A percentile compares a stretch with the other conserved stretches of the same genome.
Conservation (phyloP, 345 rosid species). For the Capsella bursapastoris region DNA sequence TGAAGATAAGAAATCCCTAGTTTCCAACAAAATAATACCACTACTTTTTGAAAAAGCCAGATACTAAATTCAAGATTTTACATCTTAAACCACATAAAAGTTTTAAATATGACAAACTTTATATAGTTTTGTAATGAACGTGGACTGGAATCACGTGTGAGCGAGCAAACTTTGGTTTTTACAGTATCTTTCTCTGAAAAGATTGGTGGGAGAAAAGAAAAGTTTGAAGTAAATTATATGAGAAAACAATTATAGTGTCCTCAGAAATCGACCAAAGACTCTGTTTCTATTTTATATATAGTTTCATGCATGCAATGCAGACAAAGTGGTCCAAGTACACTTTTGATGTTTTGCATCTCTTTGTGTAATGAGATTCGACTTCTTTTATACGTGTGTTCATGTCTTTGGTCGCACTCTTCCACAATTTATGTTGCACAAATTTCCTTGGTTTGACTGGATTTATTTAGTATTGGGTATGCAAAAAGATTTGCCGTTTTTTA, state of each 20-base stretch:
- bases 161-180: slow-evolving; percentile 28
- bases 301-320: slow-evolving; percentile 46
- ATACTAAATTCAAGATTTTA: not conserved
- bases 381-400: slow-evolving; percentile 24
- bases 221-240: slow-evolving; percentile 28
- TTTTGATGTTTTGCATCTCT: slow-evolving; percentile 45
- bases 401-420: slow-evolving; percentile 21
- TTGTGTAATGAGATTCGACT: slow-evolving; percentile 38
- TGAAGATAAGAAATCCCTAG: not conserved
- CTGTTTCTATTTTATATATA: not conserved
- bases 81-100: not conserved
- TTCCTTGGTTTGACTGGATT: slow-evolving; percentile 29
- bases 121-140: slow-evolving; percentile 23
- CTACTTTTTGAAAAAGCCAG: not conserved
- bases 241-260: slow-evolving; percentile 24
- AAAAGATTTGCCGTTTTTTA: not conserved
- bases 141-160: slow-evolving; percentile 46
- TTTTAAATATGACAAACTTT: slow-evolving; percentile 4
- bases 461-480: not conserved
- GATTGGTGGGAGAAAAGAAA: slow-evolving; percentile 37
- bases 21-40: slow-evolving; percentile 4
- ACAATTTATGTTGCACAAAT: slow-evolving; percentile 11
- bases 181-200: slow-evolving; percentile 38
- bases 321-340: slow-evolving; percentile 44
- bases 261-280: slow-evolving; percentile 33